Evolutionary conservation across 78 protist species (phyloP), one percentile per base, ranked within the genome.

Genomic region (Dictyostelium citrinum): DNA sequence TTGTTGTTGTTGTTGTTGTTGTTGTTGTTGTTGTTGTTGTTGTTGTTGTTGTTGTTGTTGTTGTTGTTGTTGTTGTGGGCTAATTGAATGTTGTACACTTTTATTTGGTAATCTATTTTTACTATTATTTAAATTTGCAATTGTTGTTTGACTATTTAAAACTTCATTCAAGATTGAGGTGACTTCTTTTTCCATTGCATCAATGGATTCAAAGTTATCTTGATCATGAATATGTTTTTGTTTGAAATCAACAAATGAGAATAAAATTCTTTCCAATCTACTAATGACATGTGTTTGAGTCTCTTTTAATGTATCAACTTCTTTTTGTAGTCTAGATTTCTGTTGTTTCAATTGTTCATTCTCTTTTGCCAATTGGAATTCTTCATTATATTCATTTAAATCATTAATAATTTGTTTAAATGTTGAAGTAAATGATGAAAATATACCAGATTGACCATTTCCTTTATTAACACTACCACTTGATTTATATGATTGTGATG

Each of bases 241-340:
- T 78, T 78, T 75, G n/a, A 75, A 35, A 75, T 43, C 81, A 41
- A 17, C 24, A 31, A 78, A 78, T 81, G 55, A 31, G n/a, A 71
- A 86, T 37, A 86, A 24, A 29, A 86, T n/a, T 86, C 92, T 86
- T 77, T 86, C 92, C 5, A 86, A n/a, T 49, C 84, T 70, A 31
- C 43, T 86, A 12, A 82, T 29, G 31, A 77, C 84, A 86, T 76
- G 84, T 1, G 68, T 74, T 75, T 71, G 91, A 39, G 61, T 71
- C 12, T 84, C 82, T 41, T 67, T 27, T n/a, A 75, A 39, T 37
- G 55, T 55, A n/a, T 84, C 91, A 41, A 55, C 46, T 17, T 75
- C 91, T 20, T 55, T 46, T 29, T 45, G 33, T 45, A 49, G 41
- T 70, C 7, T 33, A 12, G 37, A 16, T 70, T 31, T 70, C 0